Base-by-base conservation (phyloP, 768 basidiomycete genomes). In the Hygrocybe punicea region DNA sequence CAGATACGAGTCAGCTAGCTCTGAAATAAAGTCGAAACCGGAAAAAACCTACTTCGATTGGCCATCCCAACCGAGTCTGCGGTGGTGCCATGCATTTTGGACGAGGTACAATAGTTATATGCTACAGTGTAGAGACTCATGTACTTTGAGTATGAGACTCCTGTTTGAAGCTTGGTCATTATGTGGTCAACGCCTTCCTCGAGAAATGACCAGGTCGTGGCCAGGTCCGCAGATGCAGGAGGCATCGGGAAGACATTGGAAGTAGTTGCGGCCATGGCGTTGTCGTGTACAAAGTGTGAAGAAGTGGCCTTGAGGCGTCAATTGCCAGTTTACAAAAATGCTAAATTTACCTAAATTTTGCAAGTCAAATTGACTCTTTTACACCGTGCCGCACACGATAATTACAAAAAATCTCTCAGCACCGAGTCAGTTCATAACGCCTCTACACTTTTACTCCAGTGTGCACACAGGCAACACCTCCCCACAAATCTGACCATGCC, bases 41-140 rank as follows among this genome's bases (percentile, higher is more conserved):
- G 24, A 70, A 70, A 54, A 72, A 21, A 80, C 86, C 74, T 66
- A 90, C 88, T 84, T 67, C 87, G 80, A 63, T 83, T 86, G 60
- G 84, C 82, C 62, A 85, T 78, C 48, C 71, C 80, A 65, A 77
- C 73, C 25, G 73, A 67, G 56, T 80, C 80, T 51, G 73, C 65
- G 42, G 77, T 67, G 55, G 72, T 73, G 47, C 79, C 78, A 65
- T 81, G 83, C 85, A 87, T 88, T 71, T 86, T 87, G 3, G 89
- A 89, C 25, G 89, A 89, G 24, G 92, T 98, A 69, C 97, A 99
- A 71, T 96, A 98, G 77, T 98, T 98, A 80, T 99, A 98, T 8
- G 92, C 90, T 52, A 93, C 91, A 21, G 94, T 96, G 74, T 98
- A 84, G 44, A 86, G 63, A 65, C 87, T 93, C 91, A 89, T 93